These are phyloP conservation scores for Alternaria conjuncta DNA, from an alignment of 2,329 filamentous ascomycete species.

Conservation along the genomic window DNA sequence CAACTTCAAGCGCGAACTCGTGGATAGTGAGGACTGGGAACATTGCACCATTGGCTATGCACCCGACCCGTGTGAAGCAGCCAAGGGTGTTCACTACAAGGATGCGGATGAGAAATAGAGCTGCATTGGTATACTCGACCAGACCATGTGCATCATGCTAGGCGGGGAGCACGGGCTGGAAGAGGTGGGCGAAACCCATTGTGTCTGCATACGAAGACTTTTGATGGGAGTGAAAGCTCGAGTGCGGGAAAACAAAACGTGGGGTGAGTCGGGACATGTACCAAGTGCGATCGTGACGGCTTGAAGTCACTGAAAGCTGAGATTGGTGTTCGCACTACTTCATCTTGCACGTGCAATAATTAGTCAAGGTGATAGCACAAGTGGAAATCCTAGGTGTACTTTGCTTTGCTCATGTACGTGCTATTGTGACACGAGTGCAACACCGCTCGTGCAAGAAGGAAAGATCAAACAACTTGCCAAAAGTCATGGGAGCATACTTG, in stretches of 20 bases:
- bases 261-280: neutral
- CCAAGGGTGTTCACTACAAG: conserved; percentile 35
- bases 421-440: neutral
- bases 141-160: neutral
- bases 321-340: neutral
- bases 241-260: neutral
- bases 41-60: conserved; percentile 53
- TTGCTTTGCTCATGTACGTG: neutral
- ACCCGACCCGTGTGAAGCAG: conserved; percentile 51
- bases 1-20: conserved; percentile 51
- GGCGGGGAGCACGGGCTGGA: neutral
- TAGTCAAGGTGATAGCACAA: neutral
- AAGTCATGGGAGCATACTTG: neutral
- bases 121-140: neutral
- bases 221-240: neutral
- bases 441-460: neutral
- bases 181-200: neutral
- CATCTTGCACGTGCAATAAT: neutral
- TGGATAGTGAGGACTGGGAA: conserved; percentile 54
- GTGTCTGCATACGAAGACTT: neutral
- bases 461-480: neutral
- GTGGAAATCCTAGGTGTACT: neutral
- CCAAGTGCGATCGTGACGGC: neutral
- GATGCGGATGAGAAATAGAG: conserved; percentile 23
- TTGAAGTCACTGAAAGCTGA: neutral